These are phyloP conservation scores for Vicia villosa DNA, from an alignment of 306 rosid species.

Conservation along the genomic window DNA sequence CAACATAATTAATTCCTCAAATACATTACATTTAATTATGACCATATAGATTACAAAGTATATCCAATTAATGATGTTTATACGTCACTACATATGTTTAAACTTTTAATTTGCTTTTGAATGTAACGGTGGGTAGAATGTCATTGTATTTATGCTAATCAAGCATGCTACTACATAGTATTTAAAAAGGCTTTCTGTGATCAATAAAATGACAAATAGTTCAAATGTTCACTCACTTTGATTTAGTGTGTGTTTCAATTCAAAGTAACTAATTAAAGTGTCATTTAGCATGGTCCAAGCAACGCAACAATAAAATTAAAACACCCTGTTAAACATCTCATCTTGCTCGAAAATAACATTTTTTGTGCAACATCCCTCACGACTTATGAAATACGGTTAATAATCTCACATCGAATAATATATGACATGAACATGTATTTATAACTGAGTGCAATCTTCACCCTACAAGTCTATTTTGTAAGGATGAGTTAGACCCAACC, in stretches of 20 bases:
- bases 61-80: constrained; percentile 27
- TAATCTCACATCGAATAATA: no score
- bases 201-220: constrained; percentile 1
- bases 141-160: constrained; percentile 30
- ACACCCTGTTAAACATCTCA: not conserved
- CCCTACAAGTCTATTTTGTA: no score
- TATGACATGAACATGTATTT: no score
- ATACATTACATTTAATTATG: not conserved
- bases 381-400: no score
- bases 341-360: no score
- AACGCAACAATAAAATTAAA: no score
- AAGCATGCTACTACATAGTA: not conserved
- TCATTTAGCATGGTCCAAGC: not conserved
- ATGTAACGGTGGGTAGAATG: constrained; percentile 41
- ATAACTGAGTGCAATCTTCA: no score
- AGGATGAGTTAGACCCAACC: no score
- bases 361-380: no score
- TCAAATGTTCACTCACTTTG: constrained; percentile 35
- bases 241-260: constrained; percentile 11
- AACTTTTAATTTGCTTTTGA: constrained; percentile 16
- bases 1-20: not conserved
- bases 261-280: not conserved
- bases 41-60: not conserved
- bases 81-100: constrained; percentile 5
- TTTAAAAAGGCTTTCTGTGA: not conserved